phyloP scores from a whole-genome alignment of 306 rosid species.

The Trifolium fragiferum region DNA sequence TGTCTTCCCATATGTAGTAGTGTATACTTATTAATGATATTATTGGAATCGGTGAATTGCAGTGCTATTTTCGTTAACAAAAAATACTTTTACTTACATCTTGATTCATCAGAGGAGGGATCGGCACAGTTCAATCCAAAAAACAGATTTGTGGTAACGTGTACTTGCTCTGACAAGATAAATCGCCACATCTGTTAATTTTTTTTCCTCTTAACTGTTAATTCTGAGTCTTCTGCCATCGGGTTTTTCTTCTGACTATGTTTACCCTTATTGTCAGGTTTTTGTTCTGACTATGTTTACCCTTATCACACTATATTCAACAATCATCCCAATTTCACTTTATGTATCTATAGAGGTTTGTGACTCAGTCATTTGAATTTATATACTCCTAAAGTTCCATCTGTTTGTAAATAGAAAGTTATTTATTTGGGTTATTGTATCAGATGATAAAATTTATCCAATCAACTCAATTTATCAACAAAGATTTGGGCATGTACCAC shows the following conservation, averaged over 20 bases:
- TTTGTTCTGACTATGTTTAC: constrained; percentile 87
- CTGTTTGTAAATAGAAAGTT: constrained; percentile 32
- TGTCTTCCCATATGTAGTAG: constrained; percentile 3
- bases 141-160: constrained; percentile 78
- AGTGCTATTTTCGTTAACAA: constrained; percentile 80
- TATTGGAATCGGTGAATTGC: constrained; percentile 44
- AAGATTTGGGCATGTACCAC: constrained; percentile 91
- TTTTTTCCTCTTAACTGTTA: constrained; percentile 36
- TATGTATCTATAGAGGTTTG: constrained; percentile 98
- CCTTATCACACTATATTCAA: constrained; percentile 85
- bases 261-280: constrained; percentile 91
- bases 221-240: constrained; percentile 44
- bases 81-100: constrained; percentile 82
- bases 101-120: constrained; percentile 58
- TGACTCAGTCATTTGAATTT: constrained; percentile 38
- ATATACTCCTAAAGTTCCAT: constrained; percentile 31
- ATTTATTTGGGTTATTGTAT: constrained; percentile 37
- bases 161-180: constrained; percentile 39
- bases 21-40: constrained; percentile 21
- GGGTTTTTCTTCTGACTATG: constrained; percentile 88
- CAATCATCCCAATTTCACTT: constrained; percentile 96
- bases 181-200: constrained; percentile 27
- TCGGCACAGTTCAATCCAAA: constrained; percentile 73
- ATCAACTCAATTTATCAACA: constrained; percentile 91
- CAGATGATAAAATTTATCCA: constrained; percentile 99